Percentiles rank a stretch among this genome's conserved stretches.
Conservation (phyloP, 257 asterid genomes). For the Plectranthus barbatus region DNA sequence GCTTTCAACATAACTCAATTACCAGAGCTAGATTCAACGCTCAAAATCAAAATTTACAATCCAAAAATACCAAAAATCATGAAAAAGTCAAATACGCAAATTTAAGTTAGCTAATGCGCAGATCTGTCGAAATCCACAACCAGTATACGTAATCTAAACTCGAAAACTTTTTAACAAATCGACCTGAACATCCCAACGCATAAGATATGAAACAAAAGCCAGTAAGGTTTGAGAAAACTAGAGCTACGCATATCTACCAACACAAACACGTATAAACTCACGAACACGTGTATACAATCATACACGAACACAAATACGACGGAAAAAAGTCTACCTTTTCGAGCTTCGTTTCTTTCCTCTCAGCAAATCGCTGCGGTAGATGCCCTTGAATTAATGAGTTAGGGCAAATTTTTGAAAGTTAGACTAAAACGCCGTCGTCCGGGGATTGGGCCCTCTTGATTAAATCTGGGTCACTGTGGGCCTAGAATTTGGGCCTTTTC, state of each 20-base stretch:
- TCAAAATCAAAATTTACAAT: not conserved
- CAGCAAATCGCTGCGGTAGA: slow-evolving; percentile 4
- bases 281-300: too few species aligned
- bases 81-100: not conserved
- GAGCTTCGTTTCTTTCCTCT: slow-evolving; percentile 4
- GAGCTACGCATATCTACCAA: slow-evolving; percentile 2
- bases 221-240: slow-evolving; percentile 5
- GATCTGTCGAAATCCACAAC: slow-evolving; percentile 11
- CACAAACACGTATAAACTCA: not conserved
- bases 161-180: not conserved
- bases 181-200: slow-evolving; percentile 4
- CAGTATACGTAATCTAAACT: not conserved
- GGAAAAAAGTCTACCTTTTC: not conserved
- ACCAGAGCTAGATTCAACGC: not conserved
- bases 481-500: not conserved
- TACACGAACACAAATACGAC: not conserved
- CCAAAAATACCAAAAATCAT: not conserved
- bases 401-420: not conserved
- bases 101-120: not conserved
- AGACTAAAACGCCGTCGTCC: slow-evolving; percentile 8
- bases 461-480: not conserved
- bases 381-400: slow-evolving; percentile 9
- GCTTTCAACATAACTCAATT: not conserved
- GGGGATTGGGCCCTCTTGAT: not conserved
- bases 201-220: slow-evolving; percentile 1